Evolutionary conservation across 2,329 filamentous ascomycete species (phyloP), one percentile per base, ranked within the genome.

Genomic region (Fusarium sacchari): DNA sequence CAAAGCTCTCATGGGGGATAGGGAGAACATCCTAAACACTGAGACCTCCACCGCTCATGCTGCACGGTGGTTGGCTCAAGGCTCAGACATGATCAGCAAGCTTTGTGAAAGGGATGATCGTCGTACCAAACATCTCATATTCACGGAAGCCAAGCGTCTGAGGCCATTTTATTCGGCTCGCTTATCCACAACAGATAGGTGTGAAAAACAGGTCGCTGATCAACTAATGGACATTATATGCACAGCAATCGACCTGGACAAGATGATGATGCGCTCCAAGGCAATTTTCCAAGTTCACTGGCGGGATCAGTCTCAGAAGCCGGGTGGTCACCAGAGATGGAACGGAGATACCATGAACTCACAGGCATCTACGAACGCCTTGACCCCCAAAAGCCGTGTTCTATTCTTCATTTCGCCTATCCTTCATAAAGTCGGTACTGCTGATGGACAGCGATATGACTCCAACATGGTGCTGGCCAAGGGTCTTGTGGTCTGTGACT

Each of bases 401-500:
- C 1, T 9, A 5, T 59, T 69, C 9, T 46, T 44, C 6, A 7
- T 56, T 1, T 72, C 72, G 1, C 75, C 75, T 0, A 13, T 20
- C 9, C 57, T 76, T 3, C 20, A 5, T 40, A 76, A 73, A 26
- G 0, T 3, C 0, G 72, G 69, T 7, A 73, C 67, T 3, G 60
- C 67, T 1, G 57, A 73, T 22, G 74, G 72, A 1, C 55, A 65
- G 12, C 55, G 53, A 20, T 73, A 73, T 20, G 53, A 62, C 7
- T 30, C 5, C 3, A 0, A 0, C 0, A 60, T 58, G 34, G 9
- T 70, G 6, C 20, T 76, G 3, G 12, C 10, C 30, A 72, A 75
- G 22, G 67, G 56, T n/a, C 1, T 5, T 2, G 74, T 76, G n/a
- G 53, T 73, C 4, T 76, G 75, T n/a, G 17, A 70, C 10, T 76